Evolutionary conservation across 179 eudicot genomes (phyloP).

Genomic region (Beta macrorhiza): DNA sequence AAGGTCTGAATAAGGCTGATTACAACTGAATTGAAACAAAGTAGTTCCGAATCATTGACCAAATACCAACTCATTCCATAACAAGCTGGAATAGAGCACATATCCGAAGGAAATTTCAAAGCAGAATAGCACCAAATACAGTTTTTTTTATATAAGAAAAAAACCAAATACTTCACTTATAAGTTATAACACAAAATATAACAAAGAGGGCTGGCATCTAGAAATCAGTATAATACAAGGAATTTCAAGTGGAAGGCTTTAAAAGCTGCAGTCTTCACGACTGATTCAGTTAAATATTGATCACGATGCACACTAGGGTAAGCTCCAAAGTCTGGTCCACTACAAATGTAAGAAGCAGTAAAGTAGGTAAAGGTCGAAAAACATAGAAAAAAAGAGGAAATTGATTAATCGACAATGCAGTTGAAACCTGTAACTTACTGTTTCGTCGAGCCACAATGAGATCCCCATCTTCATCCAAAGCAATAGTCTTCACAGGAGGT

Average conservation of each 20-base stretch:
- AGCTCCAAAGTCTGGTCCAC: background rate
- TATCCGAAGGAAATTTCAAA: background rate
- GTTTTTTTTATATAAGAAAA: background rate
- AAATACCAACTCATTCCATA: background rate
- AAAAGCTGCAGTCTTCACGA: background rate
- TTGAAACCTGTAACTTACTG: constrained; percentile 39
- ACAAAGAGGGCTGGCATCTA: background rate
- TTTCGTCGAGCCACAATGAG: constrained; percentile 63
- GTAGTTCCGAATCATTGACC: background rate
- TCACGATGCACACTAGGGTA: background rate
- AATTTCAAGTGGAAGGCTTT: background rate
- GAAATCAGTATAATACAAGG: background rate
- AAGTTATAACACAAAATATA: background rate
- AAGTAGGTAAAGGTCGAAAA: background rate
- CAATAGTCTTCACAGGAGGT: constrained; percentile 27
- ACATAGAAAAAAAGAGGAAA: background rate
- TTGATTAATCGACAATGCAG: background rate
- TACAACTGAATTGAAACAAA: background rate
- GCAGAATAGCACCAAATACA: background rate
- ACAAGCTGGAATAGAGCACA: constrained; percentile 8
- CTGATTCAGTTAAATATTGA: background rate
- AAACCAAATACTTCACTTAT: background rate
- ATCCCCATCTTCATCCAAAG: constrained; percentile 89
- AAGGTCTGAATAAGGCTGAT: background rate
- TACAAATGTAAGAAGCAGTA: background rate